phyloP scores from a whole-genome alignment of 352 stramenopile species.

The Globisporangium camurandrum region DNA sequence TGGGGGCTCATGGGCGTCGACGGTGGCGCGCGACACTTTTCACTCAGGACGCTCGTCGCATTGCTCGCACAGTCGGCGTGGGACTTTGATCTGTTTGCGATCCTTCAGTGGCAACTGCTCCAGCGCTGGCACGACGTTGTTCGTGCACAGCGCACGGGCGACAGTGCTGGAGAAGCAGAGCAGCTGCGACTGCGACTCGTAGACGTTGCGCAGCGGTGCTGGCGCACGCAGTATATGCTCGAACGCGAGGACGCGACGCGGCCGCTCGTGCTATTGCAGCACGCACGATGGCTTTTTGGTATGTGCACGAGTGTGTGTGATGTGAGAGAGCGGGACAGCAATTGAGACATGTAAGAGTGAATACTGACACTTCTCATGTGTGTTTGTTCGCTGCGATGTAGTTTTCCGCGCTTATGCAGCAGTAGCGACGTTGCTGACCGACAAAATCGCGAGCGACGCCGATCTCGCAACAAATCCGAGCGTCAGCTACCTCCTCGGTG shows the following conservation, averaged over 20 bases:
- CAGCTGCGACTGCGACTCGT: slow-evolving; percentile 17
- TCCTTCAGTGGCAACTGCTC: slow-evolving; percentile 56
- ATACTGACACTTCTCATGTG: not conserved
- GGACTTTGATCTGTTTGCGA: slow-evolving; percentile 70
- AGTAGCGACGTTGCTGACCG: slow-evolving; percentile 20
- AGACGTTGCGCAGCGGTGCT: slow-evolving; percentile 26
- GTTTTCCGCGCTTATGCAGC: slow-evolving; percentile 25
- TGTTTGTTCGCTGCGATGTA: slow-evolving; percentile 4
- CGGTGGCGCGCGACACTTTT: slow-evolving; percentile 33
- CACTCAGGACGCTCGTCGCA: slow-evolving; percentile 30
- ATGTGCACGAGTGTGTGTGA: slow-evolving; percentile 4
- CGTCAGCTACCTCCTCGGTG: slow-evolving; percentile 42
- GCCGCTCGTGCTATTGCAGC: slow-evolving; percentile 25
- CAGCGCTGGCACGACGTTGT: slow-evolving; percentile 12
- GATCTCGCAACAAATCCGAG: slow-evolving; percentile 8
- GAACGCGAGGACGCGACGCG: slow-evolving; percentile 21
- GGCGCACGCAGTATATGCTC: slow-evolving; percentile 48
- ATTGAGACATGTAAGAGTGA: not conserved
- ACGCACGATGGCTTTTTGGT: slow-evolving; percentile 75
- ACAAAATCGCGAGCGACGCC: not conserved
- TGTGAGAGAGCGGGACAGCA: not conserved
- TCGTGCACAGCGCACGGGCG: not conserved
- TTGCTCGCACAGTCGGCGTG: slow-evolving; percentile 55
- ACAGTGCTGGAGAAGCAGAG: too few species aligned
- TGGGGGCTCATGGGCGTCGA: slow-evolving; percentile 70